A percentile compares a stretch with the other conserved stretches of the same genome.
These are phyloP conservation scores for Globisporangium solare DNA, from an alignment of 352 stramenopile species.

Conservation along the genomic window DNA sequence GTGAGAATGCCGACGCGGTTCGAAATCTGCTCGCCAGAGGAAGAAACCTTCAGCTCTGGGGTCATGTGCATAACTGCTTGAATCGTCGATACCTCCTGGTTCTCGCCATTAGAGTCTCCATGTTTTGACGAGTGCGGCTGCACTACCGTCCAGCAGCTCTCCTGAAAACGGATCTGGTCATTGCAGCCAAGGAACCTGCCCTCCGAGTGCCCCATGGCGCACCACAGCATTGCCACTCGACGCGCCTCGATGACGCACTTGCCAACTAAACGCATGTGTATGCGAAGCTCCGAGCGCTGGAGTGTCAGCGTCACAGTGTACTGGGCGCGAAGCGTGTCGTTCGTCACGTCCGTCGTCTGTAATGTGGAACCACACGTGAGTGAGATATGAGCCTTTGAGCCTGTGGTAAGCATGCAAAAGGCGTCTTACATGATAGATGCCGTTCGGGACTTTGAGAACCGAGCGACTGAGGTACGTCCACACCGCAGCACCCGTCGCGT, in stretches of 20 bases:
- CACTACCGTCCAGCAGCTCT: slow-evolving; percentile 1
- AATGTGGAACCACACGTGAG: no score
- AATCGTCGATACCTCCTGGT: neutral
- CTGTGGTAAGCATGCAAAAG: no score
- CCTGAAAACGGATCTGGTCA: neutral
- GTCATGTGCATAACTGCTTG: slow-evolving; percentile 1
- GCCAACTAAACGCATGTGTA: neutral
- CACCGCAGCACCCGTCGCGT: slow-evolving; percentile 29
- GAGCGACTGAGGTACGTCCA: slow-evolving; percentile 15
- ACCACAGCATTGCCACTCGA: slow-evolving; percentile 4
- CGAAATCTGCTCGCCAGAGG: neutral
- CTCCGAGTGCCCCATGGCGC: neutral
- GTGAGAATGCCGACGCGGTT: slow-evolving; percentile 2
- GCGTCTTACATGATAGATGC: neutral
- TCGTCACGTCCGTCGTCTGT: neutral
- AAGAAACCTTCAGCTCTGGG: neutral
- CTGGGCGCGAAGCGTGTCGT: neutral
- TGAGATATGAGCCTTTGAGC: no score
- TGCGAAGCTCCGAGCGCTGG: neutral
- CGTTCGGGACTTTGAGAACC: neutral
- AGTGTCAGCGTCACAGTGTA: neutral
- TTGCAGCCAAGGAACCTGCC: neutral
- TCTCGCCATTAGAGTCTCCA: neutral
- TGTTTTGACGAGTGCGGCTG: neutral
- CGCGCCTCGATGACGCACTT: neutral